These are phyloP conservation scores for Collybia mongolica DNA, from an alignment of 768 basidiomycete species.

Conservation along the genomic window DNA sequence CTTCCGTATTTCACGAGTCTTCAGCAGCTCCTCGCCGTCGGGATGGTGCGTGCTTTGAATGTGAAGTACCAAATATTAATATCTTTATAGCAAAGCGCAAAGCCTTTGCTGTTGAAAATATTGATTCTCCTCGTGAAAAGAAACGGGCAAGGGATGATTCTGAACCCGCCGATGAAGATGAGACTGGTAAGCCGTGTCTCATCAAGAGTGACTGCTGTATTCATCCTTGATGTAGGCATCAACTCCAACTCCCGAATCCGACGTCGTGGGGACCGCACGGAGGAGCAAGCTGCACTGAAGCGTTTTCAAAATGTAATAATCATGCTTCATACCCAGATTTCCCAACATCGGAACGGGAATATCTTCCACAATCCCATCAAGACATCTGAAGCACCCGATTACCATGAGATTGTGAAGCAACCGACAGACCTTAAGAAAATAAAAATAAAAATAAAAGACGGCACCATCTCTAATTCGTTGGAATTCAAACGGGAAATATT, in stretches of 20 bases:
- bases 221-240: slow-evolving; percentile 21
- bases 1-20: slow-evolving; percentile 23
- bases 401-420: slow-evolving; percentile 88
- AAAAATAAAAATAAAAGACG: slow-evolving; percentile 82
- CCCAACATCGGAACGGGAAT: slow-evolving; percentile 82
- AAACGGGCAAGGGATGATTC: slow-evolving; percentile 69
- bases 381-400: slow-evolving; percentile 85
- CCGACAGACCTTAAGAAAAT: slow-evolving; percentile 97
- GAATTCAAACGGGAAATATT: slow-evolving; percentile 91
- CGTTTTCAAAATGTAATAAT: slow-evolving; percentile 80
- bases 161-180: slow-evolving; percentile 66
- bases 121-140: slow-evolving; percentile 46
- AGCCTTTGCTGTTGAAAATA: slow-evolving; percentile 49
- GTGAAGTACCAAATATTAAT: not conserved
- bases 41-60: slow-evolving; percentile 21
- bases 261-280: slow-evolving; percentile 34
- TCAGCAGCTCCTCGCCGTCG: slow-evolving; percentile 19
- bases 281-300: slow-evolving; percentile 58
- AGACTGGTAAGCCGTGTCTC: slow-evolving; percentile 36
- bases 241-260: slow-evolving; percentile 27
- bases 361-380: slow-evolving; percentile 93
- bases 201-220: not conserved
- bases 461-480: slow-evolving; percentile 72
- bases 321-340: slow-evolving; percentile 80
- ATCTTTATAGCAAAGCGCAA: slow-evolving; percentile 61